Percentiles rank a stretch among this genome's conserved stretches.
These are phyloP conservation scores for Sonneratia caseolaris DNA, from an alignment of 345 rosid species.

Conservation along the genomic window DNA sequence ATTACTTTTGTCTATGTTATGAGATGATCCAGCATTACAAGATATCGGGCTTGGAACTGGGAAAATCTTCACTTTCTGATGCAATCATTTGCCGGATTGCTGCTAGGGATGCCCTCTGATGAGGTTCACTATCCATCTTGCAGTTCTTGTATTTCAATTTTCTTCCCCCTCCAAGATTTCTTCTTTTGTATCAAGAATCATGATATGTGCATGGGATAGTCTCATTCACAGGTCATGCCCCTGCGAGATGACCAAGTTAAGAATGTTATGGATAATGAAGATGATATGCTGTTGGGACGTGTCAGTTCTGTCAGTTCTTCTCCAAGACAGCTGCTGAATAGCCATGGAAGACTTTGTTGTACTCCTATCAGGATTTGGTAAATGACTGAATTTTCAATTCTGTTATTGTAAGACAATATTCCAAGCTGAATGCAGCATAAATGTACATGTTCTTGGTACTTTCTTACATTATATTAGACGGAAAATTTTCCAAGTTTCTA, in stretches of 20 bases:
- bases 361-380: neutral
- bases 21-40: conserved; percentile 63
- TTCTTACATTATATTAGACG: no score
- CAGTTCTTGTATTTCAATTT: neutral
- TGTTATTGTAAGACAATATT: neutral
- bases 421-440: neutral
- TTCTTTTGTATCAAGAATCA: neutral
- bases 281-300: neutral
- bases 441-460: neutral
- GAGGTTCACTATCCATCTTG: neutral
- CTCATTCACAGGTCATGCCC: neutral
- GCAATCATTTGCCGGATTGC: conserved; percentile 86
- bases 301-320: neutral
- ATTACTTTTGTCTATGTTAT: neutral
- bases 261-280: neutral
- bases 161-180: neutral
- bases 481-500: no score
- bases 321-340: neutral
- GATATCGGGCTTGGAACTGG: conserved; percentile 56
- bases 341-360: neutral
- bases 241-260: neutral
- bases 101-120: conserved; percentile 67
- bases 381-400: neutral
- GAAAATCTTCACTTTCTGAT: conserved; percentile 65
- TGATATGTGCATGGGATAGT: neutral